phyloP scores from a whole-genome alignment of 495 filamentous ascomycete genomes.

The Corynascus novoguineensis region DNA sequence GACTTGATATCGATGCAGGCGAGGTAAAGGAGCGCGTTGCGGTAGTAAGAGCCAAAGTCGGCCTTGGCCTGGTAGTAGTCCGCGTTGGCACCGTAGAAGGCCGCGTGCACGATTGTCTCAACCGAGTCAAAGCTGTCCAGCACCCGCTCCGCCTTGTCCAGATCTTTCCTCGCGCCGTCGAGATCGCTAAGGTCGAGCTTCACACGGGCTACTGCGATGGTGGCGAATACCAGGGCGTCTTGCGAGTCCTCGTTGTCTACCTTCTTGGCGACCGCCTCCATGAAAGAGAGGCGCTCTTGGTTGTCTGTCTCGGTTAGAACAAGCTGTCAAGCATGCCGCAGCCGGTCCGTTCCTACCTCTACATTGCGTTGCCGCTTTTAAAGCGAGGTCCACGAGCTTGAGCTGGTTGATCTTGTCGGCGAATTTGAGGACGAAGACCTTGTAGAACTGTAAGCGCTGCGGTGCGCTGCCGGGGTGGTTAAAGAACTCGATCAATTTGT shows the following conservation, averaged over 20 bases:
- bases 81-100: constrained; percentile 93
- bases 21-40: constrained; percentile 94
- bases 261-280: constrained; percentile 74
- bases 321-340: constrained; percentile 7
- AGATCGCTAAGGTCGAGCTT: constrained; percentile 72
- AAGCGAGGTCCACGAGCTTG: constrained; percentile 84
- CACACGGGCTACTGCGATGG: constrained; percentile 82
- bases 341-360: constrained; percentile 53
- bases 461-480: constrained; percentile 68
- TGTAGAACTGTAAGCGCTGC: constrained; percentile 84
- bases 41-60: constrained; percentile 94
- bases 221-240: constrained; percentile 94
- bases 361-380: constrained; percentile 82
- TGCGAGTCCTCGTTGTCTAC: constrained; percentile 90
- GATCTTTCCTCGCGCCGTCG: constrained; percentile 71
- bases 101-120: constrained; percentile 91
- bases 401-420: constrained; percentile 98
- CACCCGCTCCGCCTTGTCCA: constrained; percentile 80
- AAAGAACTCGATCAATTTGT: constrained; percentile 84
- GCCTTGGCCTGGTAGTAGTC: constrained; percentile 90
- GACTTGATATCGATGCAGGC: constrained; percentile 84
- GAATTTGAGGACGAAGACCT: constrained; percentile 92
- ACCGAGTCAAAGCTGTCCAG: constrained; percentile 91
- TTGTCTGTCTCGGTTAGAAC: constrained; percentile 53
- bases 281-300: constrained; percentile 80